Percentiles rank a stretch among this genome's conserved stretches.
These are phyloP conservation scores for Stenocarpella maydis DNA, from an alignment of 2,329 filamentous ascomycete genomes.

Conservation along the genomic window DNA sequence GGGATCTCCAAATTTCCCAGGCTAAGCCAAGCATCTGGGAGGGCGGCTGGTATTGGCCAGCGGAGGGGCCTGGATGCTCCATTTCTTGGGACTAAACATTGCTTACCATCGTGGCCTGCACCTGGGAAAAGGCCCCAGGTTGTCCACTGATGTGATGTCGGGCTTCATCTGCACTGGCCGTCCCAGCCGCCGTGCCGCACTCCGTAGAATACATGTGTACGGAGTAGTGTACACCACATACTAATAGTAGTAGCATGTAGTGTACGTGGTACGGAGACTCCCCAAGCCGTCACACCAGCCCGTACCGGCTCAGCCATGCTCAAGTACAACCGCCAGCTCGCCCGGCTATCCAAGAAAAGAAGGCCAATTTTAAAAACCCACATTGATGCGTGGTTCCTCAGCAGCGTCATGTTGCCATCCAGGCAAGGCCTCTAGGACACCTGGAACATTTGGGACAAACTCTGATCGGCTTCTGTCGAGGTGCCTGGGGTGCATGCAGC, in stretches of 20 bases:
- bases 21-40: constrained; percentile 22
- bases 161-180: background rate
- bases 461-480: constrained; percentile 11
- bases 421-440: background rate
- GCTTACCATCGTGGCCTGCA: background rate
- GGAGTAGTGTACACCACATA: too few species aligned
- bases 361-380: constrained; percentile 11
- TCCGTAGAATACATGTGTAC: background rate
- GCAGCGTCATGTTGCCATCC: background rate
- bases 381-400: constrained; percentile 14
- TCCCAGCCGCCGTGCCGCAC: constrained; percentile 6
- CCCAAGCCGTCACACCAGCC: too few species aligned
- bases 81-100: constrained; percentile 11
- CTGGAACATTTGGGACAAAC: background rate
- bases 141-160: too few species aligned
- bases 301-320: background rate
- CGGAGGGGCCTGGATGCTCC: constrained; percentile 6
- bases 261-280: too few species aligned
- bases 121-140: background rate
- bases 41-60: constrained; percentile 19
- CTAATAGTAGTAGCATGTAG: too few species aligned
- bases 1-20: constrained; percentile 12
- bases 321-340: background rate
- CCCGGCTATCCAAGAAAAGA: constrained; percentile 11
- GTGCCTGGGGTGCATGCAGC: too few species aligned